Conservation (phyloP, 2,329 filamentous ascomycete genomes). For the Chaetomium sp. region DNA sequence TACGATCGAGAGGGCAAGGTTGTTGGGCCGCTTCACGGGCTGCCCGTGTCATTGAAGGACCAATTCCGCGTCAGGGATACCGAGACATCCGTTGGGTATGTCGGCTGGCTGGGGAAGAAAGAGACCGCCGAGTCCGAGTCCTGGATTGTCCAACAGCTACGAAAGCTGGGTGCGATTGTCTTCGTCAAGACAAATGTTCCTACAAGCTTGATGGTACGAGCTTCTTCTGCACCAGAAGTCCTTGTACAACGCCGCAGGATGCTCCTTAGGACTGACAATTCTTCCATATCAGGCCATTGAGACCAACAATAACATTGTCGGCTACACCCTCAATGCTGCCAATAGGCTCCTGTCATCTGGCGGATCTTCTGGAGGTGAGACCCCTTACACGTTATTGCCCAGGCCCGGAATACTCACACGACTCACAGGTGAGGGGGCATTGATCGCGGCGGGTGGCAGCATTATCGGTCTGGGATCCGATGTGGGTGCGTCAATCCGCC, state of each 20-base stretch:
- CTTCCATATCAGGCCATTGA: not conserved
- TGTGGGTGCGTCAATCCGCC: not conserved
- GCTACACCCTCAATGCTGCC: not conserved
- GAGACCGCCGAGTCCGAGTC: not conserved
- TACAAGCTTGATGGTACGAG: not conserved
- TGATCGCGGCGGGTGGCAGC: not conserved
- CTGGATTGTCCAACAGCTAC: not conserved
- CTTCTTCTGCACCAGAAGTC: not conserved
- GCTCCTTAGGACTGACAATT: no score
- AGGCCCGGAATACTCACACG: not conserved
- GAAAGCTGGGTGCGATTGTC: not conserved
- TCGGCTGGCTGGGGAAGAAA: conserved; percentile 26
- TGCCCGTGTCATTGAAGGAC: conserved; percentile 49
- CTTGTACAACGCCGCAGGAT: no score
- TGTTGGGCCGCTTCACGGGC: conserved; percentile 48
- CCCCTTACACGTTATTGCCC: not conserved
- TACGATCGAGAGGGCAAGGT: conserved; percentile 31
- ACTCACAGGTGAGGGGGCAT: not conserved
- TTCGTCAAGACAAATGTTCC: not conserved
- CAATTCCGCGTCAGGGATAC: conserved; percentile 39
- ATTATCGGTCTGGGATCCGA: not conserved
- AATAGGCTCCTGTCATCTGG: not conserved
- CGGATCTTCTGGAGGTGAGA: not conserved
- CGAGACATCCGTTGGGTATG: conserved; percentile 39
- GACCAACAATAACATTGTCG: not conserved